phyloP scores from a whole-genome alignment of 169 alveolate genomes.

The Babesia bovis region DNA sequence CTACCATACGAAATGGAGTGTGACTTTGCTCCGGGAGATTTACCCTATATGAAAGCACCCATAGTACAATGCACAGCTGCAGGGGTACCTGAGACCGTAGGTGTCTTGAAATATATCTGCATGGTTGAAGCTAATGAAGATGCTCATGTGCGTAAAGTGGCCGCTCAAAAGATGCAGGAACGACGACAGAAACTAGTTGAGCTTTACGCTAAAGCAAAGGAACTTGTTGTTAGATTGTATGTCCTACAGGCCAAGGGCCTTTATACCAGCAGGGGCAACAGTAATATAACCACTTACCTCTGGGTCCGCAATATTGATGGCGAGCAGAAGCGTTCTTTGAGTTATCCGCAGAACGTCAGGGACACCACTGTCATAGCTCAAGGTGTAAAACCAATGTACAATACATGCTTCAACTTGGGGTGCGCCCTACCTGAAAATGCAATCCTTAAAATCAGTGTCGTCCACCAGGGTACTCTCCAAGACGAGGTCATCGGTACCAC shows the following conservation, averaged over 20 bases:
- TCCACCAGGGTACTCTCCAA: conserved; percentile 81
- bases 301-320: conserved; percentile 80
- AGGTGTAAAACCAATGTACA: conserved; percentile 86
- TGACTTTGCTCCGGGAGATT: conserved; percentile 80
- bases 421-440: conserved; percentile 87
- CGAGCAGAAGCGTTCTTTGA: conserved; percentile 69
- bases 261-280: conserved; percentile 80
- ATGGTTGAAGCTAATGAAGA: conserved; percentile 55
- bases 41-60: conserved; percentile 85
- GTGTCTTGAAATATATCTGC: conserved; percentile 81
- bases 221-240: conserved; percentile 83
- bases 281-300: conserved; percentile 71
- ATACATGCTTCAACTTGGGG: conserved; percentile 81
- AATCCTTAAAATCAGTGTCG: conserved; percentile 81
- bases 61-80: conserved; percentile 82
- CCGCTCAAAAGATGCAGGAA: conserved; percentile 29
- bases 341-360: conserved; percentile 77
- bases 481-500: conserved; percentile 88
- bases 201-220: conserved; percentile 62
- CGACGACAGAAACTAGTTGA: conserved; percentile 28
- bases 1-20: conserved; percentile 84
- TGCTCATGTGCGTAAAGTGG: conserved; percentile 14
- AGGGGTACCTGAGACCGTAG: conserved; percentile 88
- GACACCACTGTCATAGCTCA: conserved; percentile 65
- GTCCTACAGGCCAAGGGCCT: conserved; percentile 86